Conservation (phyloP, 2,329 filamentous ascomycete genomes). For the Sporothrix schenckii region DNA sequence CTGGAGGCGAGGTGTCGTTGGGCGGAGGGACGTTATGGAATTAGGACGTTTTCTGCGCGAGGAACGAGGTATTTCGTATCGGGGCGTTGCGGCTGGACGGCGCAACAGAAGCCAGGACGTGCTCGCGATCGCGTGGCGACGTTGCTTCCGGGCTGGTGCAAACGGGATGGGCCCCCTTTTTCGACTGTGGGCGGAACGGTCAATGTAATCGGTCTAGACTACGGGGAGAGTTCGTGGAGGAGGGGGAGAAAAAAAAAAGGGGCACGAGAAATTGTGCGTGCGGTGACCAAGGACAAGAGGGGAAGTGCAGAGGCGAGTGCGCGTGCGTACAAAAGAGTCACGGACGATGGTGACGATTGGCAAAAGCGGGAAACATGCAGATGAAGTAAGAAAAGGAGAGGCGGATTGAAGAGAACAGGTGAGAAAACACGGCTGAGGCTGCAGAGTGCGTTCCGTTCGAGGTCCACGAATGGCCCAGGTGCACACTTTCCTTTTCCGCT, state of each 20-base stretch:
- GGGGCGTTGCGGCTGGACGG: background rate
- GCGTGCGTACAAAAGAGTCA: background rate
- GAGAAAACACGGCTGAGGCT: slow-evolving; percentile 1
- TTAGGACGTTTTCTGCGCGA: slow-evolving; percentile 12
- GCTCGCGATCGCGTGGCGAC: slow-evolving; percentile 25
- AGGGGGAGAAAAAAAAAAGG: slow-evolving; percentile 14
- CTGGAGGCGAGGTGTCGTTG: slow-evolving; percentile 13
- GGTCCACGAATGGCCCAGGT: slow-evolving; percentile 13
- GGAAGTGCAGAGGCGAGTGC: background rate
- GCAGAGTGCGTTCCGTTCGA: slow-evolving; percentile 20
- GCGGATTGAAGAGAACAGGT: background rate
- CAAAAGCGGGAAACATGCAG: too few species aligned
- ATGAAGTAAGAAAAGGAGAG: background rate
- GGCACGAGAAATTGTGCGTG: slow-evolving; percentile 17
- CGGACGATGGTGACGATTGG: background rate
- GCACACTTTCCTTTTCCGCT: slow-evolving; percentile 17
- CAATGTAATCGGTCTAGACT: slow-evolving; percentile 21
- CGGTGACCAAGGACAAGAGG: background rate
- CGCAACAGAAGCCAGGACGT: background rate
- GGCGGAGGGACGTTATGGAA: background rate
- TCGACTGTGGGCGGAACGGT: slow-evolving; percentile 8
- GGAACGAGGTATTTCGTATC: slow-evolving; percentile 5
- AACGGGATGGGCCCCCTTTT: slow-evolving; percentile 9
- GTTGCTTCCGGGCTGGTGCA: slow-evolving; percentile 19
- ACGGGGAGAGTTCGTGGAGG: background rate